Evolutionary conservation across 225 moss, liverwort and hornwort genomes (phyloP), one percentile per base, ranked within the genome.

Genomic region (Rhytidiadelphus loreus): DNA sequence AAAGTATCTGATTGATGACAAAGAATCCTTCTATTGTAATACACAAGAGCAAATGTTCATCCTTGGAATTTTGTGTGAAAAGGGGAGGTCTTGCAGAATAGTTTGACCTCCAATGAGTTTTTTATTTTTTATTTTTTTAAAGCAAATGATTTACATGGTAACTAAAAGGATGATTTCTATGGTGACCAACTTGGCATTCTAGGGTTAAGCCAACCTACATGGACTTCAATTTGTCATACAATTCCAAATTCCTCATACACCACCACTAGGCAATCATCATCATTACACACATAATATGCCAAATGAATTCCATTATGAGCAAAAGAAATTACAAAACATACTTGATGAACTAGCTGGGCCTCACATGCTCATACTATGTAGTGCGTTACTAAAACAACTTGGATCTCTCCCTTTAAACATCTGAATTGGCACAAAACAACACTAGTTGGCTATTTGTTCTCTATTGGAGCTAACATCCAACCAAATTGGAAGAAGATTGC

Each of bases 321-420:
- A 37, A 66, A 66, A 66, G 6, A 66, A 66, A 37, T 21, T n/a
- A 21, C 10, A 37, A 66, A 37, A 21, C 11, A 66, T 37, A n/a
- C 7, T 19, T 5, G 12, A 6, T n/a, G n/a, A 37, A 12, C 22
- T 6, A 9, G 22, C 0, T 4, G 3, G n/a, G 12, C 21, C n/a
- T n/a, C 2, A 1, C 22, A 66, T 66, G 20, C 65, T 66, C 11
- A 37, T 11, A 37, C 6, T 32, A 21, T 6, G 37, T 9, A 3
- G 0, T 32, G 35, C 19, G 0, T 35, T 35, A 16, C 3, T 9
- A 10, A 35, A 65, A 18, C 19, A 65, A 65, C 10, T 65, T 65
- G 19, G 20, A 65, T 65, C 10, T 65, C 19, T 35, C 26, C 5
- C 19, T 10, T 65, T 20, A 65, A 66, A 37, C 11, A 66, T 66